phyloP scores from a whole-genome alignment of 2,329 filamentous ascomycete genomes.

The Emmonsiellopsis sp. region DNA sequence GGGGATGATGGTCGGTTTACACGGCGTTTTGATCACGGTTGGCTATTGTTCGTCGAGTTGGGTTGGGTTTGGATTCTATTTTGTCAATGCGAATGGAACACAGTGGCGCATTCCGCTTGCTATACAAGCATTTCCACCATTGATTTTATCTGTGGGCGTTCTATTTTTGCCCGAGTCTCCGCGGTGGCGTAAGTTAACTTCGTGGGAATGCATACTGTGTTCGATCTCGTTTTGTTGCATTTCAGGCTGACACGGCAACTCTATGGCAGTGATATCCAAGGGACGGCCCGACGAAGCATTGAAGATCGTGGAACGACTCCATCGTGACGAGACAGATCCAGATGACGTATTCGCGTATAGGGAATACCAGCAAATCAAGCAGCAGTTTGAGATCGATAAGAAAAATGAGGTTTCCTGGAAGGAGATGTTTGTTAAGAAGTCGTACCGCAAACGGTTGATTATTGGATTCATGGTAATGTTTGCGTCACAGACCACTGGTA shows the following conservation, averaged over 20 bases:
- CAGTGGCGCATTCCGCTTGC: constrained; percentile 19
- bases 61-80: constrained; percentile 20
- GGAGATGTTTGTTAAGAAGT: not conserved
- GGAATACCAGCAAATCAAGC: not conserved
- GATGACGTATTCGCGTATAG: not conserved
- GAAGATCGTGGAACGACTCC: constrained; percentile 12
- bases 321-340: constrained; percentile 17
- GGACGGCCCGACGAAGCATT: constrained; percentile 18
- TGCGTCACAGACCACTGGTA: no score
- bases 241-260: no score
- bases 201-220: no score
- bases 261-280: constrained; percentile 5
- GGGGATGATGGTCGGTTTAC: constrained; percentile 17
- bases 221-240: no score
- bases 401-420: not conserved
- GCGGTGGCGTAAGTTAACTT: not conserved
- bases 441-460: not conserved
- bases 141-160: constrained; percentile 5
- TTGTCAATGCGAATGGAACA: constrained; percentile 12
- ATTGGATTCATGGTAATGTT: not conserved
- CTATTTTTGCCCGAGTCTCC: not conserved
- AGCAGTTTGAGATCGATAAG: not conserved
- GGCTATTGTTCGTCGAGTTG: constrained; percentile 18
- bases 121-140: constrained; percentile 12
- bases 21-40: constrained; percentile 19